phyloP scores from a whole-genome alignment of 2,329 filamentous ascomycete species.

The Emmonsiellopsis sp. region DNA sequence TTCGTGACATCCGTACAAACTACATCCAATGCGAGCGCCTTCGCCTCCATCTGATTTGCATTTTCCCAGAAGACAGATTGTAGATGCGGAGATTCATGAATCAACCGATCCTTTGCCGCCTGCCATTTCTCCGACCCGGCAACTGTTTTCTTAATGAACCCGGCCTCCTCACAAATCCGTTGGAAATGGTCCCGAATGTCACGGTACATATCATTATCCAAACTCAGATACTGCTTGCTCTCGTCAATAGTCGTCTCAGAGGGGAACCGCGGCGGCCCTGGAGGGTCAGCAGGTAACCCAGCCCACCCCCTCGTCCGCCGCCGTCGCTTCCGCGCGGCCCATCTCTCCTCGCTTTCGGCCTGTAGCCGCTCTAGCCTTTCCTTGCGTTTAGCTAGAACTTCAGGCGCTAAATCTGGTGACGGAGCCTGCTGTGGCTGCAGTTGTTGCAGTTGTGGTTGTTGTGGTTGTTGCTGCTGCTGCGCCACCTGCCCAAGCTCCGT shows the following conservation, averaged over 20 bases:
- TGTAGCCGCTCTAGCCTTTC: slow-evolving; percentile 48
- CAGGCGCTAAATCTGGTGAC: slow-evolving; percentile 32
- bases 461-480: slow-evolving; percentile 13
- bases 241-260: slow-evolving; percentile 78
- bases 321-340: slow-evolving; percentile 56
- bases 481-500: background rate
- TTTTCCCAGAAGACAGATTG: slow-evolving; percentile 52
- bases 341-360: slow-evolving; percentile 52
- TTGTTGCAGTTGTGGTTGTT: slow-evolving; percentile 14
- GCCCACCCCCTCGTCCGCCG: slow-evolving; percentile 61
- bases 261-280: slow-evolving; percentile 63
- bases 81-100: slow-evolving; percentile 57
- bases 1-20: slow-evolving; percentile 78
- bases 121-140: slow-evolving; percentile 68
- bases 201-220: slow-evolving; percentile 57
- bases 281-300: slow-evolving; percentile 57
- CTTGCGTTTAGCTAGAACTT: slow-evolving; percentile 45
- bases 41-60: slow-evolving; percentile 50
- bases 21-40: slow-evolving; percentile 63
- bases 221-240: slow-evolving; percentile 58
- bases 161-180: slow-evolving; percentile 57
- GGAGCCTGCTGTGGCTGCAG: slow-evolving; percentile 10
- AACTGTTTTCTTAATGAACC: slow-evolving; percentile 65
- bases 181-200: slow-evolving; percentile 59
- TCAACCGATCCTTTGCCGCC: slow-evolving; percentile 56